phyloP scores from a whole-genome alignment of 768 basidiomycete genomes.

The Leucocoprinus leucothites region DNA sequence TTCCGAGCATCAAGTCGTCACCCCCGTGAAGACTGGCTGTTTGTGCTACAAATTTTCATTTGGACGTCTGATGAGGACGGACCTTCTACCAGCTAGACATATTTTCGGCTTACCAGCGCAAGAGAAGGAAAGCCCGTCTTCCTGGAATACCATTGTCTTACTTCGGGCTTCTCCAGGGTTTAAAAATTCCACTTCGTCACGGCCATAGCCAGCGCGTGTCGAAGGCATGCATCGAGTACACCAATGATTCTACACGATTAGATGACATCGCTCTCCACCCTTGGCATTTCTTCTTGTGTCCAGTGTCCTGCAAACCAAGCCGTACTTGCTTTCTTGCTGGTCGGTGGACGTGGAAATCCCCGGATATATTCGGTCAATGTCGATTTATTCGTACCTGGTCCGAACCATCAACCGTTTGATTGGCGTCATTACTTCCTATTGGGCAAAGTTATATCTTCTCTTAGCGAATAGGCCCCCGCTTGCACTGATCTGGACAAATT shows the following conservation, averaged over 20 bases:
- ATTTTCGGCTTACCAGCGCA: constrained; percentile 3
- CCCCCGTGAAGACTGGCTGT: constrained; percentile 6
- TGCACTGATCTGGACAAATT: neutral
- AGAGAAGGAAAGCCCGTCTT: neutral
- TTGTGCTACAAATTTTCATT: constrained; percentile 5
- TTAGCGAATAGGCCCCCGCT: neutral
- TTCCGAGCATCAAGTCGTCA: neutral
- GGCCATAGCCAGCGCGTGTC: constrained; percentile 5
- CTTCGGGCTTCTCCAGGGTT: constrained; percentile 1
- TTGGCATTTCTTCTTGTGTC: neutral
- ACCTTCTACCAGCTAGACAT: constrained; percentile 2
- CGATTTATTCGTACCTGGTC: neutral
- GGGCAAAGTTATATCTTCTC: neutral
- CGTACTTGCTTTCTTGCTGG: neutral
- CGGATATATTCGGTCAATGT: neutral
- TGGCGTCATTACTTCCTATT: constrained; percentile 1
- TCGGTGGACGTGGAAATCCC: neutral
- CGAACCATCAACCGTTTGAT: neutral
- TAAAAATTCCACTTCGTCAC: neutral
- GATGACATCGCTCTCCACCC: neutral
- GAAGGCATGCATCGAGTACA: constrained; percentile 2
- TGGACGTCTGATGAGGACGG: neutral
- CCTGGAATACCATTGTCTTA: constrained; percentile 4
- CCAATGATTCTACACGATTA: constrained; percentile 8
- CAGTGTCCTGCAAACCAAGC: neutral